phyloP scores from a whole-genome alignment of 257 asterid species.

The Jasminum sambac region DNA sequence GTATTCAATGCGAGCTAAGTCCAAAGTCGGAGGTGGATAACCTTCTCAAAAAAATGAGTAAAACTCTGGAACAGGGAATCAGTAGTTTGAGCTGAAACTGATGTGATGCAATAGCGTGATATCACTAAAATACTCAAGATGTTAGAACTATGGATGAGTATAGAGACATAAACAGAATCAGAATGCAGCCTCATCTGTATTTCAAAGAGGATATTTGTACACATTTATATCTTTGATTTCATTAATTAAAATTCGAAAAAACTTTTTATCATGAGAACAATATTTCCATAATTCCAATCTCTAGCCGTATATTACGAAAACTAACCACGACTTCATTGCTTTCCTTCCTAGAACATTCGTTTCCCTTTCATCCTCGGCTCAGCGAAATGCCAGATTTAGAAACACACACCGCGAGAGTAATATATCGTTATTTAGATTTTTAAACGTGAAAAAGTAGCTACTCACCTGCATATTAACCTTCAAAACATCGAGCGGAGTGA shows the following conservation, averaged over 20 bases:
- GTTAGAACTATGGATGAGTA: neutral
- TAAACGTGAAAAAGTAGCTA: neutral
- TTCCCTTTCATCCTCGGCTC: neutral
- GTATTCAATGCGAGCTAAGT: neutral
- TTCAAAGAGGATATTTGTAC: neutral
- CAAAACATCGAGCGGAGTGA: conserved; percentile 78
- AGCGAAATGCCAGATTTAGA: neutral
- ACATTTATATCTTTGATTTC: neutral
- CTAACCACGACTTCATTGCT: neutral
- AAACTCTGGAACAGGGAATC: neutral
- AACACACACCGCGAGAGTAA: neutral
- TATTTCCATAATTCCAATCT: neutral
- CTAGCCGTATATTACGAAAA: neutral
- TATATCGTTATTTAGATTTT: neutral
- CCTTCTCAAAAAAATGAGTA: neutral
- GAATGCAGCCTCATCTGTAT: neutral
- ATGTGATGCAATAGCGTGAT: neutral
- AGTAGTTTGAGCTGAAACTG: neutral
- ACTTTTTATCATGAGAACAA: neutral
- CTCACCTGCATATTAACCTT: conserved; percentile 77
- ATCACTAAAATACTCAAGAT: neutral
- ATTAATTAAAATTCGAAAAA: neutral
- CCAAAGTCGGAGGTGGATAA: neutral
- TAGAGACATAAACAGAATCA: neutral
- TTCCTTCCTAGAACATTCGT: neutral